Evolutionary conservation across 345 rosid genomes (phyloP).

Genomic region (Chamaenerion angustifolium): DNA sequence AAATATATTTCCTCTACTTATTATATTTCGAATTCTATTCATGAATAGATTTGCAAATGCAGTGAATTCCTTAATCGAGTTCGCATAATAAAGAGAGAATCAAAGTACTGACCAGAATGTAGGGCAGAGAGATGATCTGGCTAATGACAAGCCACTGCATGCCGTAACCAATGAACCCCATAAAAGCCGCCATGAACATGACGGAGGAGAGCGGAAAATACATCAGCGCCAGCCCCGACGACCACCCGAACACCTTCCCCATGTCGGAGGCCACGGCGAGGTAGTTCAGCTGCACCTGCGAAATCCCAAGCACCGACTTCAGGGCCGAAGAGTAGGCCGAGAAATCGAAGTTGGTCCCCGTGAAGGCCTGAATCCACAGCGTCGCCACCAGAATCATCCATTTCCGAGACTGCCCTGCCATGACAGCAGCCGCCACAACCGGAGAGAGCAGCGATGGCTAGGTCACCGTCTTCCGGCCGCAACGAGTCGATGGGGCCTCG

Average conservation of each 20-base stretch:
- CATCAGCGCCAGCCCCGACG: slow-evolving; percentile 44
- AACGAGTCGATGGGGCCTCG: no score
- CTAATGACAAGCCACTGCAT: slow-evolving; percentile 63
- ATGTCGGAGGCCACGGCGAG: slow-evolving; percentile 52
- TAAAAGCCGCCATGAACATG: slow-evolving; percentile 31
- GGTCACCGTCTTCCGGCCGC: no score
- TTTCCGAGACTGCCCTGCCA: slow-evolving; percentile 12
- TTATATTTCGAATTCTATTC: no score
- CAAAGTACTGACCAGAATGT: slow-evolving; percentile 38
- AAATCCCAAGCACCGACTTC: slow-evolving; percentile 43
- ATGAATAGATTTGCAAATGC: no score
- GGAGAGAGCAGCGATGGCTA: no score
- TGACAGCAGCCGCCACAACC: no score
- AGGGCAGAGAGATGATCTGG: slow-evolving; percentile 36
- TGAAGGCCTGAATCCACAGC: slow-evolving; percentile 46
- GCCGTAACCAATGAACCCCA: slow-evolving; percentile 49
- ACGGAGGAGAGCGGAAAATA: slow-evolving; percentile 27
- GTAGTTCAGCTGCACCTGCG: slow-evolving; percentile 39
- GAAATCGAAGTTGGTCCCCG: slow-evolving; percentile 58
- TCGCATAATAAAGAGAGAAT: no score
- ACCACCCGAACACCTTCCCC: slow-evolving; percentile 56
- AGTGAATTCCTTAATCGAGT: no score
- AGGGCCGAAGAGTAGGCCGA: slow-evolving; percentile 47
- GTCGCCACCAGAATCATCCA: slow-evolving; percentile 55
- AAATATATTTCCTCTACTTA: no score